Evolutionary conservation across 352 stramenopile species (phyloP).

Genomic region (Phytopythium aichiense): DNA sequence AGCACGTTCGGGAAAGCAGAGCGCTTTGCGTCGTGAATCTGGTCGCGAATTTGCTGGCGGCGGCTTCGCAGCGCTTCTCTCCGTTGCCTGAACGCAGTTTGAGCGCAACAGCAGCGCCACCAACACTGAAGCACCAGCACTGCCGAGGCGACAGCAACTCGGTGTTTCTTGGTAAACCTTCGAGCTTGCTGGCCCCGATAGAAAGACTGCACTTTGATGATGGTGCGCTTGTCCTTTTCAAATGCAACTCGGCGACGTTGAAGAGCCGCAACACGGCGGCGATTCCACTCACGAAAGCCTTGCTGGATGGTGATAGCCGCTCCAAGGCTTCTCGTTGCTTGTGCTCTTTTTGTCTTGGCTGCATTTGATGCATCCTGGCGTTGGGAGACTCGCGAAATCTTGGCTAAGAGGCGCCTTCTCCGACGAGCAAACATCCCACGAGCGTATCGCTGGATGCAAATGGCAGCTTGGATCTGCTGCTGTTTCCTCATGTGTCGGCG

Average conservation of each 20-base stretch:
- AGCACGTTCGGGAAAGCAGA: background rate
- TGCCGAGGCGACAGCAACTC: slow-evolving; percentile 15
- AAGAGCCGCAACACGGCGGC: slow-evolving; percentile 26
- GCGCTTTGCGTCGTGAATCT: slow-evolving; percentile 17
- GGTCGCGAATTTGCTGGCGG: slow-evolving; percentile 16
- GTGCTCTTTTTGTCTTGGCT: slow-evolving; percentile 6
- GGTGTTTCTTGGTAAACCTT: slow-evolving; percentile 21
- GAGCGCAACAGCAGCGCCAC: slow-evolving; percentile 29
- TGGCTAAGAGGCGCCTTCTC: slow-evolving; percentile 25
- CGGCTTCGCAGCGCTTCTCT: slow-evolving; percentile 6
- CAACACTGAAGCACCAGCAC: slow-evolving; percentile 39
- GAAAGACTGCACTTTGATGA: slow-evolving; percentile 48
- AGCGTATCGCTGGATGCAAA: slow-evolving; percentile 37
- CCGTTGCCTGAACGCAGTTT: background rate
- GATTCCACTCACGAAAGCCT: slow-evolving; percentile 34
- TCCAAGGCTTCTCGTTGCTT: slow-evolving; percentile 11
- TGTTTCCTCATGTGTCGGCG: slow-evolving; percentile 33
- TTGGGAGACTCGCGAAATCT: slow-evolving; percentile 30
- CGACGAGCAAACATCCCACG: slow-evolving; percentile 31
- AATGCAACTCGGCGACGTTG: slow-evolving; percentile 47
- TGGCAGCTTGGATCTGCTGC: slow-evolving; percentile 26
- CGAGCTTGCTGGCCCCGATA: slow-evolving; percentile 40
- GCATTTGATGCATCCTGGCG: slow-evolving; percentile 9
- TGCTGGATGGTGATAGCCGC: slow-evolving; percentile 46
- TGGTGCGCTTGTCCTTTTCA: slow-evolving; percentile 54